Conservation (phyloP, 352 stramenopile genomes). For the Globisporangium cederbergense region DNA sequence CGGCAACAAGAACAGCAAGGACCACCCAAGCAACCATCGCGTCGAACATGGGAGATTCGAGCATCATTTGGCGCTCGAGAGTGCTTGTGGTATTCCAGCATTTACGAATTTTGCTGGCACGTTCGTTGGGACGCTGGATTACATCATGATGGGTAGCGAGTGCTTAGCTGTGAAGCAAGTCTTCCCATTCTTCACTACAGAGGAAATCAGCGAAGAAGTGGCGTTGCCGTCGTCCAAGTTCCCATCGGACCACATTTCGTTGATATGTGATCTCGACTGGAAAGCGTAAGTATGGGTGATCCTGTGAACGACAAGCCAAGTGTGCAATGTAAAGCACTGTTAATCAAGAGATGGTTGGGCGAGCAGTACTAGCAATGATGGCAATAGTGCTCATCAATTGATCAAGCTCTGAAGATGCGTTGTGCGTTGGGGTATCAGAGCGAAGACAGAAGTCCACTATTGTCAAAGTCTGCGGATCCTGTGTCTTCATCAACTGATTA, state of each 20-base stretch:
- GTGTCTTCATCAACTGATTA: no score
- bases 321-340: no score
- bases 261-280: constrained; percentile 69
- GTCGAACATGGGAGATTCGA: constrained; percentile 26
- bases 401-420: no score
- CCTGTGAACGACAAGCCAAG: not conserved
- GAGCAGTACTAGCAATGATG: no score
- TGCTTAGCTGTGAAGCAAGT: constrained; percentile 36
- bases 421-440: no score
- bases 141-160: constrained; percentile 49
- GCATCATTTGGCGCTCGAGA: constrained; percentile 45
- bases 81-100: constrained; percentile 54
- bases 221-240: constrained; percentile 70
- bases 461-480: no score
- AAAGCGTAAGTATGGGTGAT: not conserved
- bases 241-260: constrained; percentile 74
- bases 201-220: constrained; percentile 56
- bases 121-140: constrained; percentile 72
- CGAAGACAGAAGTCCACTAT: no score
- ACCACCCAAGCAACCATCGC: constrained; percentile 3
- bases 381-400: no score
- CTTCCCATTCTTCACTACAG: constrained; percentile 61
- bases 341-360: no score
- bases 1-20: constrained; percentile 4
- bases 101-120: constrained; percentile 71